phyloP scores from a whole-genome alignment of 768 basidiomycete species.

The Termitomyces sp. region DNA sequence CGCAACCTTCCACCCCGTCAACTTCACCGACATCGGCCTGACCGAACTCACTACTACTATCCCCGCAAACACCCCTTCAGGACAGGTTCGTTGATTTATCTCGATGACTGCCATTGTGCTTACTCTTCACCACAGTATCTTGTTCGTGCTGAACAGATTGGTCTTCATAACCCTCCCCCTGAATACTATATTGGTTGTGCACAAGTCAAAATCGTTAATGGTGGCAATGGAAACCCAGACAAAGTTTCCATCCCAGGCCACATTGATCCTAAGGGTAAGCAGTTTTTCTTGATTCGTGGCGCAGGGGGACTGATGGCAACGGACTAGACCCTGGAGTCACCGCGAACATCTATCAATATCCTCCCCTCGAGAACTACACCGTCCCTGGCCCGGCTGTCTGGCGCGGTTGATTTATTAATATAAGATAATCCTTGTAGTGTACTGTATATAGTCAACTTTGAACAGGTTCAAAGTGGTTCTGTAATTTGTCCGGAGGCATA shows the following conservation, averaged over 20 bases:
- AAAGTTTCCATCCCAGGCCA: constrained; percentile 42
- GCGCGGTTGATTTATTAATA: constrained; percentile 14
- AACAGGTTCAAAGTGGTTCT: not conserved
- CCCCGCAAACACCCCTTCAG: constrained; percentile 29
- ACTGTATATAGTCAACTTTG: not conserved
- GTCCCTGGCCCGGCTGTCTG: constrained; percentile 25
- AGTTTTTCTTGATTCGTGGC: not conserved
- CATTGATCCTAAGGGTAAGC: constrained; percentile 25
- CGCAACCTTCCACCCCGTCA: constrained; percentile 26
- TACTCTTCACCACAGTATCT: constrained; percentile 21
- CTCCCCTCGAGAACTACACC: constrained; percentile 29
- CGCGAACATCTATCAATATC: constrained; percentile 36
- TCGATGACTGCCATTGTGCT: not conserved
- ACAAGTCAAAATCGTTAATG: constrained; percentile 35
- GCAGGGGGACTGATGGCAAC: not conserved
- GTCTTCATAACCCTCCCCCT: constrained; percentile 36
- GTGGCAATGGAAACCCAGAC: constrained; percentile 36
- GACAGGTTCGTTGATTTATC: constrained; percentile 20
- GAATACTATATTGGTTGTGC: constrained; percentile 43
- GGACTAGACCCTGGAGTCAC: constrained; percentile 32
- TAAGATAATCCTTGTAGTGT: not conserved
- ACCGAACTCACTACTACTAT: constrained; percentile 29
- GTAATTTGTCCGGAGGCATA: not conserved
- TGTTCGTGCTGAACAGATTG: constrained; percentile 38
- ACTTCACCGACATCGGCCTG: constrained; percentile 21